phyloP scores from a whole-genome alignment of 257 asterid genomes.

The Solanum bukasovii region DNA sequence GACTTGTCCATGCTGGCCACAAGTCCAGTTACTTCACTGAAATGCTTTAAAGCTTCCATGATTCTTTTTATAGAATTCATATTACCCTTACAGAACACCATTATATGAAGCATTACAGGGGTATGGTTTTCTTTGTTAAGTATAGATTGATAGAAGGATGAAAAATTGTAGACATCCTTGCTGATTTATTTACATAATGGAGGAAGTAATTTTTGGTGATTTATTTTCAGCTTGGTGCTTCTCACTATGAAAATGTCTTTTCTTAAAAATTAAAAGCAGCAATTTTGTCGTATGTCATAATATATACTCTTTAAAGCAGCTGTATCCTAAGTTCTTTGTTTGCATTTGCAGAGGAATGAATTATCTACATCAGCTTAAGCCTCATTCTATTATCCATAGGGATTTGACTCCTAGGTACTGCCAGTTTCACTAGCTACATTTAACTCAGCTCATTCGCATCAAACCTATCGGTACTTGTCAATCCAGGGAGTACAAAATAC shows the following conservation, averaged over 20 bases:
- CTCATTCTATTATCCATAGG: conserved; percentile 55
- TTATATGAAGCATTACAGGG: too few relatives aligned
- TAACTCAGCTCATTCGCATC: background rate
- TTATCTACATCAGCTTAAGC: conserved; percentile 57
- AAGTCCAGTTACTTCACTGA: too few relatives aligned
- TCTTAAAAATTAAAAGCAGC: background rate
- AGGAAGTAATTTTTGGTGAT: background rate
- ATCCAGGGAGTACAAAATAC: background rate
- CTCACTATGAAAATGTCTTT: background rate
- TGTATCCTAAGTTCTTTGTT: background rate
- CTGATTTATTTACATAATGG: background rate
- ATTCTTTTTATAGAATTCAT: too few relatives aligned
- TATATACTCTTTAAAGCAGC: background rate
- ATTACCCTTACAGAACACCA: too few relatives aligned
- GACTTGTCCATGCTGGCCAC: too few relatives aligned
- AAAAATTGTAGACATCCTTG: background rate
- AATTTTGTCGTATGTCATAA: background rate
- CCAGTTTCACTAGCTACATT: background rate
- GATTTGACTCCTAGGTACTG: conserved; percentile 63
- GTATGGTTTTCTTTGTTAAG: too few relatives aligned
- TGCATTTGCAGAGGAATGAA: conserved; percentile 49
- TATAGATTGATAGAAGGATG: background rate
- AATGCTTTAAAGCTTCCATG: too few relatives aligned
- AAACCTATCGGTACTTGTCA: background rate
- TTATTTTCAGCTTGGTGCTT: background rate